Base-by-base conservation (phyloP, 2,329 filamentous ascomycete genomes). In the Dactylellina drechsleri region DNA sequence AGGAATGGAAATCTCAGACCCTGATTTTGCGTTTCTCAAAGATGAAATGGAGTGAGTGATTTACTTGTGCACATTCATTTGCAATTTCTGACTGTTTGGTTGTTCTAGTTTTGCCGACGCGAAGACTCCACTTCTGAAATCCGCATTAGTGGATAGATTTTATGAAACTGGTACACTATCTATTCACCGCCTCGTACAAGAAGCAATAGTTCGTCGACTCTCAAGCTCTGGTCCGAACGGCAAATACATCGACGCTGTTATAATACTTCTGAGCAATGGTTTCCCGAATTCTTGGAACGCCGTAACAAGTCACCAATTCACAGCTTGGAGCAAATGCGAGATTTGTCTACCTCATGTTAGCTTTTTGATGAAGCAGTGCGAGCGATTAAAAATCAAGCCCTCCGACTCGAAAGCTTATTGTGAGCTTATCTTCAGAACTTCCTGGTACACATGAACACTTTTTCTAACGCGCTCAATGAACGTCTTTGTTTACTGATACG, bases 331-430 rank as follows among this genome's bases (percentile, higher is more conserved):
- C 12, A 72, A 75, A 68, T 80, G 78, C 66, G 79, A 81, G 52
- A 79, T 78, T 20, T 81, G 79, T 61, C 71, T 81, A 23, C 79
- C 80, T 16, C 80, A 81, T 76, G 77, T 81, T 13, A 64, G 77
- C n/a, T 76, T 79, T 54, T 76, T 81, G 4, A 61, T 78, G 7
- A 66, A 77, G 16, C 62, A 79, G 18, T 67, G 74, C 10, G 78
- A 78, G 56, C 40, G 65, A 40, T 64, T 79, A 50, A 40, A 62
- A 2, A 71, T 79, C 12, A 23, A 50, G 10, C 26, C 65, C 23
- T 26, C 50, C 3, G 54, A 79, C 36, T 41, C 61, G 31, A 36
- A 10, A 36, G 31, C 31, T 36, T 36, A 36, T 36, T 36, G 31
- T 36, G 31, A 36, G 10, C 31, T 36, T 7, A 36, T 36, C 5